Base-by-base conservation (phyloP, 129 eudicot genomes). In the Lonicera japonica region DNA sequence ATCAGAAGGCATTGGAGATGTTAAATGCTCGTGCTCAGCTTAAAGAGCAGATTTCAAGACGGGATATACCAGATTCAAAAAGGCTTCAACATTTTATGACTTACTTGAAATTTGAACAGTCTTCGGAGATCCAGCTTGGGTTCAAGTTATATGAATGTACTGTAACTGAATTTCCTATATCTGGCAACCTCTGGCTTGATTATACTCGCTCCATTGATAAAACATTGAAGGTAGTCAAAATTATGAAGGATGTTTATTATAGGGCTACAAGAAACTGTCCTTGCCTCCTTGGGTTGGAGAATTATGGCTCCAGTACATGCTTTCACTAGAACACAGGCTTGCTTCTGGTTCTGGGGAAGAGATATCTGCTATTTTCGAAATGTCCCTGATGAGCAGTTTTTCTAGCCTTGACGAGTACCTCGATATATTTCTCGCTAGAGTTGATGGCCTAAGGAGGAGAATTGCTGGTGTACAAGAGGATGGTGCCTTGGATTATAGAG, bases 261-360 rank as follows among this genome's bases (percentile, higher is more conserved):
- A 78, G 99, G 79, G 96, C 96, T 43, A 80, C 96, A 45, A 88
- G 92, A 68, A 92, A 92, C 74, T 92, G 96, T 74, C 87, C 99
- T 1, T 88, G 96, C 89, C n/a, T n/a, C n/a, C n/a, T 1, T 88
- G 96, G 91, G 83, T 88, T 36, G 96, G 95, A 54, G 89, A 92
- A 65, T 71, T 92, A 43, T 92, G 99, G 99, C 83, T 80, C 71
- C 77, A 83, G 14, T 79, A 78, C 73, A 61, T 92, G 81, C 86
- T 88, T 46, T 78, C 72, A 61, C 78, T 92, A 68, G 99, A 92
- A 72, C 95, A 95, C 15, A 36, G 78, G 53, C 87, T 21, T 67
- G 75, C 75, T 69, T 78, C 89, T n/a, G n/a, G n/a, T n/a, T n/a
- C n/a, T 58, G 96, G 88, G 77, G 87, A 80, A 73, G 99, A 88